phyloP scores from a whole-genome alignment of 768 basidiomycete species.

The Coprinopsis marcescibilis region DNA sequence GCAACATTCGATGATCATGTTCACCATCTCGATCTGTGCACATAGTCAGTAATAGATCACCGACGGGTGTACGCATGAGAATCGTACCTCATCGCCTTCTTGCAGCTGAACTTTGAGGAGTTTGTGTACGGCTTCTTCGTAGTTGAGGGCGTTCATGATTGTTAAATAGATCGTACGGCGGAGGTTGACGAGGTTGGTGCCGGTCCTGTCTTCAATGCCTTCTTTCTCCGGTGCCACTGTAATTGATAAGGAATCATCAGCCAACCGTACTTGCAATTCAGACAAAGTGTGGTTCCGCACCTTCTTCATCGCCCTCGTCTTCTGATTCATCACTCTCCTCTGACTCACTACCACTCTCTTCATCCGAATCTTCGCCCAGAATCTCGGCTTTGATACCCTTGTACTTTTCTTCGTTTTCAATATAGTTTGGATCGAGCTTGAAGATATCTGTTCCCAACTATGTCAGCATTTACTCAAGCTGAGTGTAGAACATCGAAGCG shows the following conservation, averaged over 20 bases:
- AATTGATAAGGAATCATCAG: conserved; percentile 2
- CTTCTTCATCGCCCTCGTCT: conserved; percentile 55
- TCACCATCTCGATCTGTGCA: conserved; percentile 84
- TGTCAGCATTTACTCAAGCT: conserved; percentile 6
- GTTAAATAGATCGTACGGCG: conserved; percentile 93
- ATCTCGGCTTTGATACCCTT: conserved; percentile 89
- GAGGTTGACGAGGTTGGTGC: conserved; percentile 92
- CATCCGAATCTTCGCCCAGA: conserved; percentile 81
- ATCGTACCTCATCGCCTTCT: conserved; percentile 87
- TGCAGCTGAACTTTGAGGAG: conserved; percentile 86
- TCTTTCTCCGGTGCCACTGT: conserved; percentile 71
- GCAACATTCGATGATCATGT: conserved; percentile 99
- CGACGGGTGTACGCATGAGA: not conserved
- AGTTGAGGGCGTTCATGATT: conserved; percentile 97
- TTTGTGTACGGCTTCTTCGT: conserved; percentile 99
- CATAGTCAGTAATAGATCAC: not conserved
- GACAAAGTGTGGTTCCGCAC: too few relatives aligned
- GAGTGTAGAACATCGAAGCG: conserved; percentile 27
- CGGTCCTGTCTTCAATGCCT: conserved; percentile 92
- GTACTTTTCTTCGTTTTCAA: conserved; percentile 93
- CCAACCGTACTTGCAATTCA: too few relatives aligned
- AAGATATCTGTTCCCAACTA: conserved; percentile 68
- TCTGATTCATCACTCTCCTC: conserved; percentile 26
- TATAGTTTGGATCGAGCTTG: conserved; percentile 84
- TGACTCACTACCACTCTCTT: conserved; percentile 62